These are phyloP conservation scores for Leucosporidium creatinivorum DNA, from an alignment of 768 basidiomycete genomes.

Conservation along the genomic window DNA sequence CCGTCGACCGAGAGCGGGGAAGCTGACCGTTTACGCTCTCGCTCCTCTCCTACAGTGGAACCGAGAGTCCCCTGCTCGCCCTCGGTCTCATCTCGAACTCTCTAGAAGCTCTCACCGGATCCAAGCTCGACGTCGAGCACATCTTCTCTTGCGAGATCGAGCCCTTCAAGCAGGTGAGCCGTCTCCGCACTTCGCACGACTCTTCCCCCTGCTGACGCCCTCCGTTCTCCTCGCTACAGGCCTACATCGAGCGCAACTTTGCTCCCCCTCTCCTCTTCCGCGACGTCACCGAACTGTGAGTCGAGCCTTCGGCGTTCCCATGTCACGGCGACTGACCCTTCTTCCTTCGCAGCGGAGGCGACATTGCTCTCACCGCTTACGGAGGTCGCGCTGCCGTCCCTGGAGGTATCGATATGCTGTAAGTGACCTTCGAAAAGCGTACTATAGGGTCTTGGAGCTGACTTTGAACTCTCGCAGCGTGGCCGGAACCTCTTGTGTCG, in stretches of 20 bases:
- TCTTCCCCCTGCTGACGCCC: not conserved
- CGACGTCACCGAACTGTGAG: slow-evolving; percentile 74
- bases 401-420: slow-evolving; percentile 76
- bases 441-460: no score
- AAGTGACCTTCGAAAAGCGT: no score
- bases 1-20: not conserved
- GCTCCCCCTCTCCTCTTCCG: slow-evolving; percentile 84
- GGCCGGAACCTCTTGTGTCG: slow-evolving; percentile 93
- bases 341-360: slow-evolving; percentile 32
- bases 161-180: slow-evolving; percentile 58
- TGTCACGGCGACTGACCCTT: not conserved
- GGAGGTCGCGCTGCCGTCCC: slow-evolving; percentile 78
- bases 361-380: slow-evolving; percentile 76
- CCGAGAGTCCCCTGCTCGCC: slow-evolving; percentile 87
- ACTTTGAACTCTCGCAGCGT: slow-evolving; percentile 41
- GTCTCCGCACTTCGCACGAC: not conserved
- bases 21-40: not conserved
- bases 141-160: slow-evolving; percentile 58
- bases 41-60: slow-evolving; percentile 58
- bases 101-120: slow-evolving; percentile 58
- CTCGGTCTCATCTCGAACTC: slow-evolving; percentile 73
- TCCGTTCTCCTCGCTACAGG: slow-evolving; percentile 38
- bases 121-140: slow-evolving; percentile 63
- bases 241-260: slow-evolving; percentile 95
- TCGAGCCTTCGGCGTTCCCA: slow-evolving; percentile 41